These are phyloP conservation scores for Chaetomium strumarium DNA, from an alignment of 2,329 filamentous ascomycete species.

Conservation along the genomic window DNA sequence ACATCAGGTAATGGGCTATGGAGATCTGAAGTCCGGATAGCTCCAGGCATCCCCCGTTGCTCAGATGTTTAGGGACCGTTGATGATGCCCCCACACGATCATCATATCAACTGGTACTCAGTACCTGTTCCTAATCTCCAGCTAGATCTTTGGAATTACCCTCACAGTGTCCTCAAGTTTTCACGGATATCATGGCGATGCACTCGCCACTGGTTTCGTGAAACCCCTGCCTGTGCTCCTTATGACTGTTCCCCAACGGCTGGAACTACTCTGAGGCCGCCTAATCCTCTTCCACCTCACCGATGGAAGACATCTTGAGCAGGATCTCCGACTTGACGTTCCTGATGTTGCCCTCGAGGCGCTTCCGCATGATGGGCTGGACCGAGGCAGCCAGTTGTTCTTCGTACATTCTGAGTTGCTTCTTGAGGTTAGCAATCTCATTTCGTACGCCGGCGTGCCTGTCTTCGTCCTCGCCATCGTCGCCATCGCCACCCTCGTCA, in stretches of 20 bases:
- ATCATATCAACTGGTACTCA: too few species aligned
- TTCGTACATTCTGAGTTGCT: constrained; percentile 42
- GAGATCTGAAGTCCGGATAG: too few species aligned
- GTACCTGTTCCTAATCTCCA: too few species aligned
- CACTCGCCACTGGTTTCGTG: too few species aligned
- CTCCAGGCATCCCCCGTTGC: too few species aligned
- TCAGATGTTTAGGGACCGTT: too few species aligned
- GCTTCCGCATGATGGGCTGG: constrained; percentile 45
- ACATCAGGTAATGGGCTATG: too few species aligned
- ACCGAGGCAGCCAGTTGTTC: constrained; percentile 38
- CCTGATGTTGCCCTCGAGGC: constrained; percentile 46
- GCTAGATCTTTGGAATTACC: too few species aligned
- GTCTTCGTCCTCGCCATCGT: constrained; percentile 51
- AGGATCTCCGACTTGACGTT: constrained; percentile 37
- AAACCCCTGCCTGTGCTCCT: background rate
- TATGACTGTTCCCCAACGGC: background rate
- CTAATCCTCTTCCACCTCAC: constrained; percentile 31
- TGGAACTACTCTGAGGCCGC: background rate
- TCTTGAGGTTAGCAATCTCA: constrained; percentile 49
- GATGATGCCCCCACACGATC: too few species aligned
- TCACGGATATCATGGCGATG: too few species aligned
- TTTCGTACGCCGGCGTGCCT: constrained; percentile 49
- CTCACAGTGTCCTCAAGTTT: background rate
- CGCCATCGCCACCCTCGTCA: constrained; percentile 42
- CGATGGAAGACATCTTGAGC: constrained; percentile 33